Percentiles rank a stretch among this genome's conserved stretches.
Evolutionary conservation across 2,329 filamentous ascomycete genomes (phyloP).

Genomic region (Verticillium dahliae): DNA sequence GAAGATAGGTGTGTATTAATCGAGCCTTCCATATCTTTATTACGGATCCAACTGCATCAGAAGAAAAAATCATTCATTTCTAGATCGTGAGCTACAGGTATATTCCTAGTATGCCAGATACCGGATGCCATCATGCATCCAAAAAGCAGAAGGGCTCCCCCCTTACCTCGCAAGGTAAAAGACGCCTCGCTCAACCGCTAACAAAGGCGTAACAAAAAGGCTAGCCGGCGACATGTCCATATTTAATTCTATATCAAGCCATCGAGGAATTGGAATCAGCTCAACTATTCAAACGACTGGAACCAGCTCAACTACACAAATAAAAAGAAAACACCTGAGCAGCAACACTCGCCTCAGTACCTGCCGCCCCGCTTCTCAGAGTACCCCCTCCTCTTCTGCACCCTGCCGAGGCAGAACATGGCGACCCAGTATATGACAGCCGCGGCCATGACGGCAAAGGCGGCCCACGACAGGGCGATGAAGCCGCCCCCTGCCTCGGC

Average conservation of each 20-base stretch:
- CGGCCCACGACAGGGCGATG: constrained; percentile 38
- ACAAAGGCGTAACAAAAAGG: neutral
- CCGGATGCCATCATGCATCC: neutral
- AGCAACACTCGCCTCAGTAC: neutral
- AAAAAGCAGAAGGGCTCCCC: neutral
- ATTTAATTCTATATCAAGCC: too few species aligned
- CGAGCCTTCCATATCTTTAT: too few species aligned
- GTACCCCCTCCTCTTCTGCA: constrained; percentile 18
- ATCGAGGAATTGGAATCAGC: too few species aligned
- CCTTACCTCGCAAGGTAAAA: neutral
- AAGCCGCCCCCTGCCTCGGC: constrained; percentile 37
- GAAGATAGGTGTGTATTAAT: too few species aligned
- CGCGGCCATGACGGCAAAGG: constrained; percentile 35
- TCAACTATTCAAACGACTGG: too few species aligned
- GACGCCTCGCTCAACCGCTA: neutral
- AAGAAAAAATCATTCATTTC: neutral
- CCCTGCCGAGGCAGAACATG: constrained; percentile 22
- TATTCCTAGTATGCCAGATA: neutral
- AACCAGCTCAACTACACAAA: too few species aligned
- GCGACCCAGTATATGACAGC: constrained; percentile 33
- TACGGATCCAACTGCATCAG: too few species aligned
- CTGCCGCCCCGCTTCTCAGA: neutral
- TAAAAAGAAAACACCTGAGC: too few species aligned
- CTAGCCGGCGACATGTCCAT: too few species aligned
- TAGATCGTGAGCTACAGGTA: neutral